These are phyloP conservation scores for Corymbia maculata DNA, from an alignment of 345 rosid genomes.

Conservation along the genomic window DNA sequence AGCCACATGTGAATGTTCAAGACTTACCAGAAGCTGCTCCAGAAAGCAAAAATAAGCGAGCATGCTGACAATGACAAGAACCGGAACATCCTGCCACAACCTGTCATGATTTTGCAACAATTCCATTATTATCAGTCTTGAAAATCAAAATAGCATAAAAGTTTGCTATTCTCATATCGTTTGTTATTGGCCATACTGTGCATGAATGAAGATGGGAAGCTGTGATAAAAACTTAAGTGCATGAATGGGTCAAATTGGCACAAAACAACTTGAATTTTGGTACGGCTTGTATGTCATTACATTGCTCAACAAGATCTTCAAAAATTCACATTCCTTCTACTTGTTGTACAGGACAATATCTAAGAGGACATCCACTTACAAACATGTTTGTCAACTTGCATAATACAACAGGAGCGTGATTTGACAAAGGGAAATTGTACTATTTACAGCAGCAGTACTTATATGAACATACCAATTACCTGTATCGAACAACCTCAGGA, in stretches of 20 bases:
- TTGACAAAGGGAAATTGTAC: neutral
- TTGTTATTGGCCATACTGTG: neutral
- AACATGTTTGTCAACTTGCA: neutral
- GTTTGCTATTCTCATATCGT: neutral
- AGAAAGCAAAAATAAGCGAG: constrained; percentile 96
- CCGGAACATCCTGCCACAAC: constrained; percentile 94
- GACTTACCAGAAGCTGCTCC: constrained; percentile 87
- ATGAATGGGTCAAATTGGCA: neutral
- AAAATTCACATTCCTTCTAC: neutral
- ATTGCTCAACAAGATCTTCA: neutral
- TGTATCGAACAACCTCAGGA: constrained; percentile 29
- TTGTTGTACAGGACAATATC: neutral
- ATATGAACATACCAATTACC: constrained; percentile 25
- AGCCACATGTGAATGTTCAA: neutral
- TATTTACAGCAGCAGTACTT: neutral
- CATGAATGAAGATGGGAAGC: neutral
- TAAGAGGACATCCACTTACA: neutral
- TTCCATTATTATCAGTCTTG: neutral
- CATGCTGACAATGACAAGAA: constrained; percentile 92
- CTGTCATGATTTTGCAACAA: constrained; percentile 21
- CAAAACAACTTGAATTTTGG: neutral
- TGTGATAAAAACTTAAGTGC: neutral
- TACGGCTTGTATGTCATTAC: neutral
- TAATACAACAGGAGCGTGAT: neutral
- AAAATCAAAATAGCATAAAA: neutral